A percentile compares a stretch with the other conserved stretches of the same genome.
Evolutionary conservation across 106 monocot species (phyloP).

Genomic region (Chionographis japonica): DNA sequence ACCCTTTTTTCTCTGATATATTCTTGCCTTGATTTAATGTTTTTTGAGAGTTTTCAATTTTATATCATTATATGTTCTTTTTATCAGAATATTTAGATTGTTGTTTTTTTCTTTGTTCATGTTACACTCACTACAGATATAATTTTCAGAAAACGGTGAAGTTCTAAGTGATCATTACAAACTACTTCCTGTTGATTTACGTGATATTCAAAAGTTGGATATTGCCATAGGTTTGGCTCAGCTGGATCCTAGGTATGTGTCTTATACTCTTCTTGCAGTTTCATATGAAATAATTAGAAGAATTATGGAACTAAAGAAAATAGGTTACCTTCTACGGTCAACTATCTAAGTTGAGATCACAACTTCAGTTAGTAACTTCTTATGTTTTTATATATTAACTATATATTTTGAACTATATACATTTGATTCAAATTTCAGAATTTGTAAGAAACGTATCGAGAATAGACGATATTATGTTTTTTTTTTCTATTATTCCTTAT

Average conservation of each 20-base stretch:
- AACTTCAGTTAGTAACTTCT: too few species aligned
- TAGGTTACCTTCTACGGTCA: background rate
- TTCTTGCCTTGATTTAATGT: too few species aligned
- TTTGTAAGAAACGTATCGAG: too few species aligned
- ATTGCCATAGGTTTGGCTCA: constrained; percentile 42
- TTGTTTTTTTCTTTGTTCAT: background rate
- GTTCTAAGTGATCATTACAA: constrained; percentile 72
- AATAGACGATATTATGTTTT: too few species aligned
- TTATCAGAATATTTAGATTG: background rate
- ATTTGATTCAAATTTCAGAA: too few species aligned
- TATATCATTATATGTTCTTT: too few species aligned
- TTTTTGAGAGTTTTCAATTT: too few species aligned
- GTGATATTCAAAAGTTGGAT: constrained; percentile 63
- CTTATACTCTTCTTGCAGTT: background rate
- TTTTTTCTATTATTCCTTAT: too few species aligned
- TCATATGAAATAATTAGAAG: too few species aligned
- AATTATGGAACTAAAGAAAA: background rate
- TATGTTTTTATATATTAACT: too few species aligned
- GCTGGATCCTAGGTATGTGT: constrained; percentile 67
- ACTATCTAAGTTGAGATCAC: background rate
- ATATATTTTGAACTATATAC: too few species aligned
- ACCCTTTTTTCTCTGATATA: too few species aligned
- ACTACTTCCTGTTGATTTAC: constrained; percentile 80
- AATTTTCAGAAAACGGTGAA: constrained; percentile 80
- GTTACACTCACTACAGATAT: background rate